Evolutionary conservation across 176 grass and related monocot genomes (phyloP), one percentile per base, ranked within the genome.

Genomic region (Miscanthus lutarioriparius): DNA sequence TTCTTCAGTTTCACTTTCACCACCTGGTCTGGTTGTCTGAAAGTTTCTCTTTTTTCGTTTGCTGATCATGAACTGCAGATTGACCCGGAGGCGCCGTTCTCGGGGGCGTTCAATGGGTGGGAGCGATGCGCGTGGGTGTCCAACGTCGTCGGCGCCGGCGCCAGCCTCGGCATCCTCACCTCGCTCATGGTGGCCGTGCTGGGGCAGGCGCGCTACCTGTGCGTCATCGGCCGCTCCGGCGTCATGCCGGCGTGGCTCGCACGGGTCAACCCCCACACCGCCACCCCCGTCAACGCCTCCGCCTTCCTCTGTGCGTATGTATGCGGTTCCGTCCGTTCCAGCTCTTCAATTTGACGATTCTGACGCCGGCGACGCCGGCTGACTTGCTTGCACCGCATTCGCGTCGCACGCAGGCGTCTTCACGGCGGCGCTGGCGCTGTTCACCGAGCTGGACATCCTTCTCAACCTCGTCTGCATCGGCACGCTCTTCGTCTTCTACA

Each of bases 401-500:
- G 36, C 28, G 8, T 37, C 2, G 15, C 15, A 4, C 3, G 15
- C 84, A 97, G 95, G 95, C 17, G 3, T 93, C 20, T 64, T 99
- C 36, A 99, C 96, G 65, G 93, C 96, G 40, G 91, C 74, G 16
- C 77, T 99, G 26, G 96, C 96, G n/a, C 83, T 99, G 58, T 83
- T 99, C 83, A 99, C 93, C 27, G 91, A 99, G 40, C 88, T 99
- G 45, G 83, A 96, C 63, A 85, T 99, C 86, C 86, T 96, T 45
- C 91, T 99, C 64, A 86, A 96, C 59, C 93, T 99, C 36, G 76
- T 99, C 48, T 89, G 89, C 83, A 99, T 99, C 78, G 96, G 96
- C 85, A 99, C 96, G 64, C 93, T 99, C 85, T 96, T 96, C 79
- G 96, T 99, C 75, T 99, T 99, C 85, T 99, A 99, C 90, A 99